Base-by-base conservation (phyloP, 768 basidiomycete species). In the Sarcodon aspratus region DNA sequence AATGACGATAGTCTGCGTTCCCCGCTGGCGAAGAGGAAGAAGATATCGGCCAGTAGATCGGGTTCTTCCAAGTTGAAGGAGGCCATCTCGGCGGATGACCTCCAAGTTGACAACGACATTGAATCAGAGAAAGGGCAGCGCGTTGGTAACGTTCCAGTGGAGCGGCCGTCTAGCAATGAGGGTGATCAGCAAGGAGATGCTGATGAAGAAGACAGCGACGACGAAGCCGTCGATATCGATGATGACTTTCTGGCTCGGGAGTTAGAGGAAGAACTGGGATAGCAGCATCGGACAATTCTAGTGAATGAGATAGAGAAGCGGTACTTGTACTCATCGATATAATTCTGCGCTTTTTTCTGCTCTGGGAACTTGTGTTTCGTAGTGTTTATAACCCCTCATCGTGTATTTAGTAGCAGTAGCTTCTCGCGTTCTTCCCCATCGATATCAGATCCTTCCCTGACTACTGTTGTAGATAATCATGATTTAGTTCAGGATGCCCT, bases 171-270 rank as follows among this genome's bases (percentile, higher is more conserved):
- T 7, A 13, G 36, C 11, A 52, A 21, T 3, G 10, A 50, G 50
- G 13, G 36, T 37, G 5, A 48, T 52, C n/a, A 57, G 33, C 33
- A 27, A 37, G 51, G 47, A 45, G 55, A 53, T 42, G 55, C 48
- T 36, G 56, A 61, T 17, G 53, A 50, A 0, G 63, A 69, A 0
- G 75, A 72, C 0, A 77, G 75, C 4, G 53, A 49, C 21, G 54
- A 66, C 0, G 72, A 69, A 0, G 74, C 69, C 10, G 74, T 72
- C 0, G 78, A 78, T 1, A 73, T 75, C 1, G 84, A 85, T 4
- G 85, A 86, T 37, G 85, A 88, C 60, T 87, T 87, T 60, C 67
- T 88, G n/a, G 79, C 85, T n/a, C 72, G 80, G 36, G 87, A 84
- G 58, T 68, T 89, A 55, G 83, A 79, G 59, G 82, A 82, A 60